These are phyloP conservation scores for Physcomitrellopsis africana DNA, from an alignment of 225 moss, liverwort and hornwort species.

Conservation along the genomic window DNA sequence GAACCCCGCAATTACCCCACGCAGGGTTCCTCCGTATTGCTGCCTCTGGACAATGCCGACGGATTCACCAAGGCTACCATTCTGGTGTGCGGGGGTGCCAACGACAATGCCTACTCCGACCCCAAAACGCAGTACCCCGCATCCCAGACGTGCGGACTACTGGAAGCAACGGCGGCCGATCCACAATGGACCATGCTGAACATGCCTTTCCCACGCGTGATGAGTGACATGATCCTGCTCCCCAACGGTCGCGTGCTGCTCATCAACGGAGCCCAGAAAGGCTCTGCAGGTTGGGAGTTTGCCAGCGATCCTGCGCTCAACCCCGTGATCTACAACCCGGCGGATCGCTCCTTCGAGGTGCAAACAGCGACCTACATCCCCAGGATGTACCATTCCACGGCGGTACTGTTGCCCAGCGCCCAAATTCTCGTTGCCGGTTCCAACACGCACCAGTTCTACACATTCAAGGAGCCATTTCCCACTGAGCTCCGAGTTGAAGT, in stretches of 20 bases:
- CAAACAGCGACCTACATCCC: conserved; percentile 35
- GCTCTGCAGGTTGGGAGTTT: conserved; percentile 34
- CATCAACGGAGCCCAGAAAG: conserved; percentile 46
- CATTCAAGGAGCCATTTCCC: conserved; percentile 43
- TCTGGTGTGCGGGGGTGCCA: conserved; percentile 47
- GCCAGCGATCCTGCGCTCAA: conserved; percentile 33
- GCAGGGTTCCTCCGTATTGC: conserved; percentile 38
- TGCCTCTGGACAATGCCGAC: conserved; percentile 32
- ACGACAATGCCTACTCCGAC: conserved; percentile 36
- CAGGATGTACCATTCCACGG: conserved; percentile 51
- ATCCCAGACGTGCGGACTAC: conserved; percentile 34
- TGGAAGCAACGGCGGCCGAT: conserved; percentile 26
- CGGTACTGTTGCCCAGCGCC: conserved; percentile 41
- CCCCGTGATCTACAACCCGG: conserved; percentile 30
- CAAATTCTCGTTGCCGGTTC: conserved; percentile 47
- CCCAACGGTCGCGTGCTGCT: conserved; percentile 32
- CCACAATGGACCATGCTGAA: conserved; percentile 44
- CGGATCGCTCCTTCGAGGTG: conserved; percentile 22
- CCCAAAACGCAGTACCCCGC: conserved; percentile 22
- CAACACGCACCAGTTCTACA: conserved; percentile 46
- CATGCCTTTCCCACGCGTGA: conserved; percentile 44
- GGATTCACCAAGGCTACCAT: conserved; percentile 34
- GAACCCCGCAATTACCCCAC: conserved; percentile 44
- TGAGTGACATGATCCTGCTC: conserved; percentile 48
- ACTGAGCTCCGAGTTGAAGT: conserved; percentile 38